These are phyloP conservation scores for Jamesozyma hellenica DNA, from an alignment of 805 yeast genomes.

Conservation along the genomic window DNA sequence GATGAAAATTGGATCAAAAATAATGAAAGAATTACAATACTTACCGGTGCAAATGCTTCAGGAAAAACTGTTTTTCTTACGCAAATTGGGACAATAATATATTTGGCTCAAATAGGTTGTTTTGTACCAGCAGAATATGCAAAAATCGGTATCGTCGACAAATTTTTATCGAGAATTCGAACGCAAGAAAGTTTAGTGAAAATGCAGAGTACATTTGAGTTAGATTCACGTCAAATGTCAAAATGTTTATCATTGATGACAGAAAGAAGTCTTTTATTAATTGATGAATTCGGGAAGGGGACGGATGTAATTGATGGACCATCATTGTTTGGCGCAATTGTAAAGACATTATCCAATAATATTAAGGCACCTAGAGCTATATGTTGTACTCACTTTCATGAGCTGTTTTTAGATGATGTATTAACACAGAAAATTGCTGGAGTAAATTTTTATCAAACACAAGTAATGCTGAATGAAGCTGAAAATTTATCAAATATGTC, in stretches of 20 bases:
- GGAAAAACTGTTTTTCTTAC: slow-evolving; percentile 45
- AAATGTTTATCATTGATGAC: slow-evolving; percentile 35
- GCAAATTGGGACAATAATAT: slow-evolving; percentile 40
- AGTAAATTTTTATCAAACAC: slow-evolving; percentile 30
- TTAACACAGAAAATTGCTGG: slow-evolving; percentile 13
- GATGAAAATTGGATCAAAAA: slow-evolving; percentile 7
- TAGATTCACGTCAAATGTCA: slow-evolving; percentile 38
- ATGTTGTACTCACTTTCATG: slow-evolving; percentile 38
- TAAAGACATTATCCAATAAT: slow-evolving; percentile 18
- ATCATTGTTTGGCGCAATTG: slow-evolving; percentile 33
- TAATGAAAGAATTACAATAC: slow-evolving; percentile 25
- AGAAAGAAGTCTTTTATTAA: slow-evolving; percentile 33
- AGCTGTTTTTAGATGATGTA: slow-evolving; percentile 26
- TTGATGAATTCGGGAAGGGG: slow-evolving; percentile 49
- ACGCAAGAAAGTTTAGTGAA: slow-evolving; percentile 33
- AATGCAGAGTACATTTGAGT: slow-evolving; percentile 40
- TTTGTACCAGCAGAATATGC: slow-evolving; percentile 44
- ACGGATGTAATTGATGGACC: slow-evolving; percentile 40
- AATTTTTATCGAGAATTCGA: slow-evolving; percentile 37
- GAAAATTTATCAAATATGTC: no score
- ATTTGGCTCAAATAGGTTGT: slow-evolving; percentile 45
- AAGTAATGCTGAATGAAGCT: slow-evolving; percentile 17
- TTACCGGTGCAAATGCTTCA: slow-evolving; percentile 43
- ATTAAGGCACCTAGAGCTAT: slow-evolving; percentile 24
- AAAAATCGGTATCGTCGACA: slow-evolving; percentile 38